These are phyloP conservation scores for Aspergillus bridgeri DNA, from an alignment of 495 filamentous ascomycete genomes.

Conservation along the genomic window DNA sequence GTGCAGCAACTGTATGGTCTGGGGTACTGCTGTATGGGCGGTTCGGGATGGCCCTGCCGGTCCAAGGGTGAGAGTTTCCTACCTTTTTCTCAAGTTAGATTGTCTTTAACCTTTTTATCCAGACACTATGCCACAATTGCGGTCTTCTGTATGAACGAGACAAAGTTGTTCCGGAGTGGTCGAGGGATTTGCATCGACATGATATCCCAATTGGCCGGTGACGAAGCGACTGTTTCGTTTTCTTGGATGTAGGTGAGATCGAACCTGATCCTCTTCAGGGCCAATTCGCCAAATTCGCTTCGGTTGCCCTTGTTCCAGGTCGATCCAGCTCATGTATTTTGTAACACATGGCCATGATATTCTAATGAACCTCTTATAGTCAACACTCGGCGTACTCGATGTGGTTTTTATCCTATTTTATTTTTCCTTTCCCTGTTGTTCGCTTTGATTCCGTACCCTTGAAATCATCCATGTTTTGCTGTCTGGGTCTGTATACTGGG, in stretches of 20 bases:
- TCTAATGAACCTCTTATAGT: constrained; percentile 24
- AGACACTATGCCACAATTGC: constrained; percentile 95
- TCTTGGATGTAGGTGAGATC: not conserved
- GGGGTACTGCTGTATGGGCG: constrained; percentile 89
- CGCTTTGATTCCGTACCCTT: constrained; percentile 4
- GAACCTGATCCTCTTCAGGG: not conserved
- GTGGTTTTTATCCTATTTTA: constrained; percentile 1
- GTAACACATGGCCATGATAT: constrained; percentile 22
- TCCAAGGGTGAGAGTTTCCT: constrained; percentile 63
- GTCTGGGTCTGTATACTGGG: constrained; percentile 10
- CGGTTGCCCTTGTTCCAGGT: not conserved
- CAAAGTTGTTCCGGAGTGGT: constrained; percentile 78
- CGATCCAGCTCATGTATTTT: constrained; percentile 2
- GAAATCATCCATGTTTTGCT: not conserved
- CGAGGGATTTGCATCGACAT: constrained; percentile 68
- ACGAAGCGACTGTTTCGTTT: not conserved
- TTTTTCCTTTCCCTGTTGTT: constrained; percentile 3
- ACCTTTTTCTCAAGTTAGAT: not conserved
- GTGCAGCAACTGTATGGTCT: constrained; percentile 84
- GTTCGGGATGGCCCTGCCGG: constrained; percentile 89
- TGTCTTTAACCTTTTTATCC: constrained; percentile 11
- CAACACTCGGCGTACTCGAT: constrained; percentile 14
- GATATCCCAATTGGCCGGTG: constrained; percentile 46
- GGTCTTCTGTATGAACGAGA: constrained; percentile 85
- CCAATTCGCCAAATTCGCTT: not conserved